A percentile compares a stretch with the other conserved stretches of the same genome.
These are phyloP conservation scores for Crithidia sp. DNA, from an alignment of 208 protist species.

Conservation along the genomic window DNA sequence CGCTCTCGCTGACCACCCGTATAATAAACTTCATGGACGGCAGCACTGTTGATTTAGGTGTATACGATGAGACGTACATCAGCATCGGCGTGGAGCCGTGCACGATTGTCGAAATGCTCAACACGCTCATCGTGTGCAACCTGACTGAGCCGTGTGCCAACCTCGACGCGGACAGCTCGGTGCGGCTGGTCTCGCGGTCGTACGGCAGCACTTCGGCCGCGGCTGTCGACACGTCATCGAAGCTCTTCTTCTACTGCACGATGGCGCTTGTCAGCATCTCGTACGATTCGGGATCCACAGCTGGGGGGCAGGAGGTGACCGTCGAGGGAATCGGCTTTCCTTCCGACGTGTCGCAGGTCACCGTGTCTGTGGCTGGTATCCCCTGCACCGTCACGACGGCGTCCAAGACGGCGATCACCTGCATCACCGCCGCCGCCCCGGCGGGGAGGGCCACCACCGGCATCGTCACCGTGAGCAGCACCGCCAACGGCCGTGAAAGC, in stretches of 20 bases:
- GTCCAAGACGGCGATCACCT: conserved; percentile 24
- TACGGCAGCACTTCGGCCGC: conserved; percentile 24
- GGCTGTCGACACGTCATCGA: neutral
- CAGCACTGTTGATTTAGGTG: no score
- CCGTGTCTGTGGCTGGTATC: conserved; percentile 36
- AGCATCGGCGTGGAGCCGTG: conserved; percentile 37
- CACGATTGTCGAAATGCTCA: conserved; percentile 35
- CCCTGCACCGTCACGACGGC: conserved; percentile 23
- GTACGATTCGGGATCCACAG: conserved; percentile 24
- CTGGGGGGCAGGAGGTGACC: conserved; percentile 35
- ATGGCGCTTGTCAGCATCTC: conserved; percentile 33
- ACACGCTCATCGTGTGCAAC: conserved; percentile 43
- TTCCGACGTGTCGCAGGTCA: conserved; percentile 7
- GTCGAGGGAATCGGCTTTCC: conserved; percentile 42
- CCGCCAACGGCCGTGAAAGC: conserved; percentile 21
- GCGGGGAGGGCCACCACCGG: conserved; percentile 9
- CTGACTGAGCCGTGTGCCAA: conserved; percentile 35
- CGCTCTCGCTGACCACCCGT: neutral
- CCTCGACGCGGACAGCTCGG: conserved; percentile 17
- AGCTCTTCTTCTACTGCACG: conserved; percentile 38
- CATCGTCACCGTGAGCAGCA: conserved; percentile 27
- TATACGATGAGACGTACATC: conserved; percentile 28
- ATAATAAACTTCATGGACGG: no score
- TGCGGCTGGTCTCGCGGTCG: conserved; percentile 36
- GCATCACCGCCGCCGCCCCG: conserved; percentile 21